Evolutionary conservation across 2,329 filamentous ascomycete genomes (phyloP), one percentile per base, ranked within the genome.

Genomic region (Ceratocystis papillata): DNA sequence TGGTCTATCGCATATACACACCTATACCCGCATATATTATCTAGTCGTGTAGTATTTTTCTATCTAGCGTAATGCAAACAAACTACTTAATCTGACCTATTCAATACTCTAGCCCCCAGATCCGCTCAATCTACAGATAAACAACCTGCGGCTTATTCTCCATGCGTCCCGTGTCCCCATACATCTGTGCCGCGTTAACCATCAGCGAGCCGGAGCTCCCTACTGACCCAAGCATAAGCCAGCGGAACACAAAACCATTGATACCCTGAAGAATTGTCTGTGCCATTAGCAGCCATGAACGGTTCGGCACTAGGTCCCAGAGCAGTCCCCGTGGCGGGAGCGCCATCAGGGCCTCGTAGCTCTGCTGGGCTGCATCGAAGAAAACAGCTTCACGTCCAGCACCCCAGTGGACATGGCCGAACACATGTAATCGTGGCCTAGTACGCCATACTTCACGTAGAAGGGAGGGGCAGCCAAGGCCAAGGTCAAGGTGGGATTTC

Each of bases 361-460:
- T 81, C 41, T 77, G 77, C 74, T 95, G 89, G 68, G 84, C 82
- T 30, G 85, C 81, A 73, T 94, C 89, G 80, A 88, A 96, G 75
- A 84, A 87, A 8, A 88, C 80, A 0, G 84, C 75, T 71, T 91
- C 85, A 55, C 78, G 78, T 17, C 90, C 91, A 59, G 87, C 82
- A 7, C 84, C 88, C 72, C 81, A 87, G 76, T 96, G 91, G 28
- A 92, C 82, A 75, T 96, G 91, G 0, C 90, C 91, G 73, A 94
- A 96, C 61, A 96, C 81, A 74, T 96, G 90, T 15, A 96, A 77
- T 12, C 79, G 79, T 0, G 91, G 91, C 69, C 83, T 85, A 10
- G 90, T 84, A 45, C 87, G 83, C 85, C 87, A 89, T 20, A 88
- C 75, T 72, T 95, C 90, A 15, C 79, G 76, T 5, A 93, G 79